Percentiles rank a stretch among this genome's conserved stretches.
Conservation (phyloP, 148 eudicot genomes). For the Chenopodium suecicum region DNA sequence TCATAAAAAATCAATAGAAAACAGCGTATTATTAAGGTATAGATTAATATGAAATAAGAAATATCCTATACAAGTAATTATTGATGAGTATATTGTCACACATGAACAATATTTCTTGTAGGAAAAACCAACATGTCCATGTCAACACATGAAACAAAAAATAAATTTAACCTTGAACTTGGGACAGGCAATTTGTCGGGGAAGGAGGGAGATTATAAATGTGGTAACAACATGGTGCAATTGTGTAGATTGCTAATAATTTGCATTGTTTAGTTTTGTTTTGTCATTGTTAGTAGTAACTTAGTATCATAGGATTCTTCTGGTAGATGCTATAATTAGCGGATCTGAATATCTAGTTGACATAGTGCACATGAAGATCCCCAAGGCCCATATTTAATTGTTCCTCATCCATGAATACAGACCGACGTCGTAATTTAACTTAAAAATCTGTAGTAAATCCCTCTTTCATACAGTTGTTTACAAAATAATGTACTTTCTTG, state of each 20-base stretch:
- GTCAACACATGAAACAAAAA: background rate
- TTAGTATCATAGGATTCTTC: conserved; percentile 31
- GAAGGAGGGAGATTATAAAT: background rate
- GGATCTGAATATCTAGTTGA: conserved; percentile 6
- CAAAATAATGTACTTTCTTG: conserved; percentile 11
- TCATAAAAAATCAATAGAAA: too few species aligned
- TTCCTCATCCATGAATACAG: conserved; percentile 28
- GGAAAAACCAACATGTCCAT: background rate
- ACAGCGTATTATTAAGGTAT: too few species aligned
- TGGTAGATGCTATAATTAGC: conserved; percentile 14
- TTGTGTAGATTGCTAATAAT: conserved; percentile 12
- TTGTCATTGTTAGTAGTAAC: background rate
- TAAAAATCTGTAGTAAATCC: conserved; percentile 23
- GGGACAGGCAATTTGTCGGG: conserved; percentile 3
- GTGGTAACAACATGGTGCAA: conserved; percentile 16
- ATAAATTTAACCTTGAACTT: background rate
- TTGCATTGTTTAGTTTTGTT: conserved; percentile 19
- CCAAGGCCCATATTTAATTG: conserved; percentile 40
- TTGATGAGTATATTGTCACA: too few species aligned
- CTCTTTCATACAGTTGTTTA: background rate
- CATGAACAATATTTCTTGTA: background rate
- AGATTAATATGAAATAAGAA: too few species aligned
- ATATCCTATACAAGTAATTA: too few species aligned
- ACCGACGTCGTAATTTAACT: conserved; percentile 23
- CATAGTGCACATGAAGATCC: conserved; percentile 32